Base-by-base conservation (phyloP, 345 rosid genomes). In the Moricandia arvensis region DNA sequence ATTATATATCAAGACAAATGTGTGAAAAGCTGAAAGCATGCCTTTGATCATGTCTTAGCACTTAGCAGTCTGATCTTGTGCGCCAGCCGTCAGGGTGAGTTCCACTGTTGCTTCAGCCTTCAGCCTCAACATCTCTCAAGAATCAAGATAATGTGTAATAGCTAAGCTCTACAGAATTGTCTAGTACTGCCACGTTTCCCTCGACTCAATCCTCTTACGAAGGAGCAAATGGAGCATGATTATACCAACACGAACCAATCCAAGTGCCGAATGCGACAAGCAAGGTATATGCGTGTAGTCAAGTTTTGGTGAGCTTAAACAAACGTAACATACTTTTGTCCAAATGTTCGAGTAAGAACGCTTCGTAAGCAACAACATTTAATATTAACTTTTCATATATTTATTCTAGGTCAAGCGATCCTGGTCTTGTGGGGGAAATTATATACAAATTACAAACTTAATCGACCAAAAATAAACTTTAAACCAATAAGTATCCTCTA, bases 361-460 rank as follows among this genome's bases (percentile, higher is more conserved):
- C 66, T 35, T 31, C 10, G 30, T 21, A 27, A 55, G 68, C 72
- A 66, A 66, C 67, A 45, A 11, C 60, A 11, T 6, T 59, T 59
- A 4, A 16, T 34, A 10, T 15, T n/a, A 60, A 33, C 33, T 41
- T 4, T 55, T 12, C 21, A n/a, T 15, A 18, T 38, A 4, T 57
- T 45, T 45, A 8, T 49, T 75, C 13, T 75, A 27, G 10, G 54
- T 37, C 47, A 34, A 53, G 64, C 27, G 4, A 34, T 62, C 34
- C 2, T 68, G 16, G 43, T 16, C 43, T 27, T 38, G 65, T 8
- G 2, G 34, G 13, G 35, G 6, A 18, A 63, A 1, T 18, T 77
- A 65, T 77, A 24, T 71, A 58, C 80, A 77, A 35, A 17, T 71
- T 77, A 47, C 54, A 64, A 59, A 70, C 61, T 71, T 65, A 65